A percentile compares a stretch with the other conserved stretches of the same genome.
phyloP scores from a whole-genome alignment of 73 alveolate species.

The Breviolum minutum region DNA sequence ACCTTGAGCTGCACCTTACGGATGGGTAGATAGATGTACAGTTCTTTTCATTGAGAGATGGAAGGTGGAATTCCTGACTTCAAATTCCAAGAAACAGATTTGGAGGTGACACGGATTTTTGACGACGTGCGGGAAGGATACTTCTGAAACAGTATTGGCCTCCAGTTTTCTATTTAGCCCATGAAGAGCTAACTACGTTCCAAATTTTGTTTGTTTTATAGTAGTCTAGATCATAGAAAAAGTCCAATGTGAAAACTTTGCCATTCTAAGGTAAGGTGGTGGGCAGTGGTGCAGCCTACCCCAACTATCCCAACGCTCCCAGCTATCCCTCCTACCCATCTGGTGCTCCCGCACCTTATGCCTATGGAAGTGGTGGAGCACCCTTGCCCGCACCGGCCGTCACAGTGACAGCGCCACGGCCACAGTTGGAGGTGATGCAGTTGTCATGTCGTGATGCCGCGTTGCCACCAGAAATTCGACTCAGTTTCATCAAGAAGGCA shows the following conservation, averaged over 20 bases:
- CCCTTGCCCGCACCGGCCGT: background rate
- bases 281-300: background rate
- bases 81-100: background rate
- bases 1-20: too few species aligned
- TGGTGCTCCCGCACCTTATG: background rate
- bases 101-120: too few species aligned
- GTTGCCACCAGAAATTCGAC: conserved; percentile 68
- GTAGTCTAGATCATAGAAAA: too few species aligned
- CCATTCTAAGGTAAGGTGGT: background rate
- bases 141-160: too few species aligned
- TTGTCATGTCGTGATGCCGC: conserved; percentile 20
- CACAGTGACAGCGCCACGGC: background rate
- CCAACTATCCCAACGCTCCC: too few species aligned
- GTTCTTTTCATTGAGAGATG: background rate
- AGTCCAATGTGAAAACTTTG: too few species aligned
- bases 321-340: too few species aligned
- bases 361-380: background rate
- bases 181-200: too few species aligned
- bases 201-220: too few species aligned
- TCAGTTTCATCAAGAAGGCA: conserved; percentile 68
- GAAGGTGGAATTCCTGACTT: background rate
- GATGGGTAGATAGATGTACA: background rate
- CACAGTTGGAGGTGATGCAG: conserved; percentile 60
- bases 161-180: too few species aligned
- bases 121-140: too few species aligned